Base-by-base conservation (phyloP, 1,284 basidiomycete genomes). In the Malassezia restricta region DNA sequence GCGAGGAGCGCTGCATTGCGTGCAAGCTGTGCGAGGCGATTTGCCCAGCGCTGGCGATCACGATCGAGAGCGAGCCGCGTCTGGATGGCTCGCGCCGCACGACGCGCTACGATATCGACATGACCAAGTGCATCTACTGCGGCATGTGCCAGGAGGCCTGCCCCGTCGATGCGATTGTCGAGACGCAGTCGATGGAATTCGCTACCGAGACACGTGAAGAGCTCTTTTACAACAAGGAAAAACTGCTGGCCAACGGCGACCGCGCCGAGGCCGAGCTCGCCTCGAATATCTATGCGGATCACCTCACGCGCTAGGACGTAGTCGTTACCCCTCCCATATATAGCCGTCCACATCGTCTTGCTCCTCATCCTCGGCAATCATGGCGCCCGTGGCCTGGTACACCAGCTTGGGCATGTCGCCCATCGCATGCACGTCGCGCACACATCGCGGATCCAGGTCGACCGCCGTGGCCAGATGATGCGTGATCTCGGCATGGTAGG, bases 21-120 rank as follows among this genome's bases (percentile, higher is more conserved):
- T 99, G 94, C 79, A 98, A 98, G 76, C 82, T 99, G 27, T 99
- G 94, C 74, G 94, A 99, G 76, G 92, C 94, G 41, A 98, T 99
- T 68, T 99, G 92, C 76, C 92, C 94, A 40, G 94, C 94, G 27
- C 94, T 96, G 76, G 94, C 94, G 15, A 99, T 99, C 74, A 98
- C 94, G 28, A 99, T 99, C 71, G 94, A 99, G 78, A 90, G 87
- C 60, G 94, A 99, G 77, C 83, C 91, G 49, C 84, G 94, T 63
- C 79, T 84, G 74, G 94, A 99, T 74, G 94, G 94, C 50, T 92
- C 90, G 52, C 82, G 94, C 72, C 81, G 89, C 76, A 99, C 94
- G 51, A 98, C 94, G 37, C 87, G 88, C 81, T 98, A 99, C 74
- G 87, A 94, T 76, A 89, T 95, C 70, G 92, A 96, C 76, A 96